Conservation (phyloP, 176 grass and related monocot species). For the Olyra latifolia region DNA sequence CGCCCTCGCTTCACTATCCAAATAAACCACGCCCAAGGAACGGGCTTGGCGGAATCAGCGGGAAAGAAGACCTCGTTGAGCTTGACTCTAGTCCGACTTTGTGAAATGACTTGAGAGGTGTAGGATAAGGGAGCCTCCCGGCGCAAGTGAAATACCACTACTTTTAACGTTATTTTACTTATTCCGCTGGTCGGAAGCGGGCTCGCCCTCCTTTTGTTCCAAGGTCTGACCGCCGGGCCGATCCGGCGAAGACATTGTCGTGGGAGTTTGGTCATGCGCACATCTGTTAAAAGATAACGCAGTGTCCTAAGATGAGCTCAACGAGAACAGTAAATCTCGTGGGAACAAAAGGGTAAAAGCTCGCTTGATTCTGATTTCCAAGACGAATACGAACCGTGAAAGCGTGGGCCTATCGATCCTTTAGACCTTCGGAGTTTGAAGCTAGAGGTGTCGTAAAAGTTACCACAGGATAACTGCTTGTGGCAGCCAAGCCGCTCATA, state of each 20-base stretch:
- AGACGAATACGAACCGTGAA: slow-evolving; percentile 66
- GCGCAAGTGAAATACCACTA: slow-evolving; percentile 33
- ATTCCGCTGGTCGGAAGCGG: slow-evolving; percentile 32
- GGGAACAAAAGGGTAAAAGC: slow-evolving; percentile 80
- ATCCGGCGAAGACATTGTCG: too few species aligned
- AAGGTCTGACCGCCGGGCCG: too few species aligned
- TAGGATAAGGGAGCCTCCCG: too few species aligned
- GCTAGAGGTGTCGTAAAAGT: too few species aligned
- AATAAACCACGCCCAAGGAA: neutral
- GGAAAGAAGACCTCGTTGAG: neutral
- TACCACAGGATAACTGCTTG: too few species aligned
- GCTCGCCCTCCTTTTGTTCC: too few species aligned
- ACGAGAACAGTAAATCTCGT: neutral
- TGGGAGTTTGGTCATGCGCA: too few species aligned
- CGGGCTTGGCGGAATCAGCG: neutral
- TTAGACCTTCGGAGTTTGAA: too few species aligned
- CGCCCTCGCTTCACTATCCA: slow-evolving; percentile 3
- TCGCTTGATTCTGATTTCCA: slow-evolving; percentile 70
- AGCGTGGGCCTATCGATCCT: slow-evolving; percentile 32
- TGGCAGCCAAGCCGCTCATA: too few species aligned
- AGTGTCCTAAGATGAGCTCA: slow-evolving; percentile 44
- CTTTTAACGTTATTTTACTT: slow-evolving; percentile 37
- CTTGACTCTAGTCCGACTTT: too few species aligned
- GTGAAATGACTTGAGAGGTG: too few species aligned
- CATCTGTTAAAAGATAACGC: too few species aligned